A percentile compares a stretch with the other conserved stretches of the same genome.
Conservation (phyloP, 305 asterid species). For the Stenogyne calaminthoides region DNA sequence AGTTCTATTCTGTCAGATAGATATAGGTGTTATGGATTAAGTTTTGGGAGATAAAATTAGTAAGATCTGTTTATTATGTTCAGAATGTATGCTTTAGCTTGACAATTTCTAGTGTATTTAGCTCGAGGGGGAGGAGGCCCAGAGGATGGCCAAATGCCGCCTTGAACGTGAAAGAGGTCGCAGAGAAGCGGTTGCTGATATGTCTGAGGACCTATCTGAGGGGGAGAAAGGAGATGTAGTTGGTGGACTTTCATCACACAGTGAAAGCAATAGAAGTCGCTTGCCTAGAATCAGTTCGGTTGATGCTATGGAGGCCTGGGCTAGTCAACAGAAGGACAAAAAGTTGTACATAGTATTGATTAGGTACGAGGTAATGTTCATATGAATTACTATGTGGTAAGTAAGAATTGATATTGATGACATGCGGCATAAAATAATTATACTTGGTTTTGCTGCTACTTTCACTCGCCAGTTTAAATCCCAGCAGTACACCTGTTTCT, state of each 20-base stretch:
- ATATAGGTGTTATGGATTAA: not conserved
- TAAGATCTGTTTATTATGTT: not conserved
- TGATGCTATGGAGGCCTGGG: constrained; percentile 78
- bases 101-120: constrained; percentile 30
- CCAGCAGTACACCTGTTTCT: constrained; percentile 9
- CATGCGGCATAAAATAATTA: not conserved
- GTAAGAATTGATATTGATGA: constrained; percentile 2
- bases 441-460: constrained; percentile 9
- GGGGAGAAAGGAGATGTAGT: constrained; percentile 75
- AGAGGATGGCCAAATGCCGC: constrained; percentile 67
- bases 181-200: constrained; percentile 80
- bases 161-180: constrained; percentile 82
- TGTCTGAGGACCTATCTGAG: constrained; percentile 88
- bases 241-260: constrained; percentile 53
- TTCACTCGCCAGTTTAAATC: constrained; percentile 8
- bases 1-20: not conserved
- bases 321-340: constrained; percentile 71
- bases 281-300: constrained; percentile 75
- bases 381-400: constrained; percentile 7
- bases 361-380: constrained; percentile 45
- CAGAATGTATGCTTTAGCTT: not conserved
- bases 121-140: constrained; percentile 78
- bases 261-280: constrained; percentile 66
- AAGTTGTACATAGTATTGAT: constrained; percentile 69
- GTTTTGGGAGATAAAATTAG: not conserved